phyloP scores from a whole-genome alignment of 805 yeast species.

The Pichia occidentalis region DNA sequence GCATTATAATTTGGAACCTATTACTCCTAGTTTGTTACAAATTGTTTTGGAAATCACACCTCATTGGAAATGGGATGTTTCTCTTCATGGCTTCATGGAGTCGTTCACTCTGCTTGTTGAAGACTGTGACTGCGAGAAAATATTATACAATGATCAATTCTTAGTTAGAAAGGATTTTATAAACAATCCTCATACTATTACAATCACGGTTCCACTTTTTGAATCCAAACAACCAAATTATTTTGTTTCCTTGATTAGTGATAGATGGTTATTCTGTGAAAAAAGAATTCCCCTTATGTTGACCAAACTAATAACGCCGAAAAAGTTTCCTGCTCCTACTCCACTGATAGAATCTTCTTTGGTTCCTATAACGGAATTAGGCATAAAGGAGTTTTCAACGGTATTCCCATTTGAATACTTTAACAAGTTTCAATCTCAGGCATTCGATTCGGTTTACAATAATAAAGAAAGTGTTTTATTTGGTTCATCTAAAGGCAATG shows the following conservation, averaged over 20 bases:
- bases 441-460: constrained; percentile 52
- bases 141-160: constrained; percentile 54
- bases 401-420: constrained; percentile 47
- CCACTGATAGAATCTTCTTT: constrained; percentile 46
- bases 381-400: constrained; percentile 39
- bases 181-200: constrained; percentile 50
- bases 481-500: constrained; percentile 71
- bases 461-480: constrained; percentile 50
- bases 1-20: constrained; percentile 63
- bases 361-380: constrained; percentile 43
- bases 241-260: constrained; percentile 67
- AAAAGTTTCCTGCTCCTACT: constrained; percentile 57
- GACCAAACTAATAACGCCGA: constrained; percentile 47
- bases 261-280: constrained; percentile 79
- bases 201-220: constrained; percentile 54
- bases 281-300: constrained; percentile 55
- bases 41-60: constrained; percentile 66
- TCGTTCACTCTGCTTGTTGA: constrained; percentile 68
- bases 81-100: constrained; percentile 58
- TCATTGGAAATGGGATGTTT: constrained; percentile 69
- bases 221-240: constrained; percentile 64
- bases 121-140: constrained; percentile 73
- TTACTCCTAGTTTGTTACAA: constrained; percentile 60
- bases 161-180: constrained; percentile 44
- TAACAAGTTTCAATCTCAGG: constrained; percentile 71